Conservation (phyloP, 192 early-diverging fungal species). For the Phlyctochytrium arcticum region DNA sequence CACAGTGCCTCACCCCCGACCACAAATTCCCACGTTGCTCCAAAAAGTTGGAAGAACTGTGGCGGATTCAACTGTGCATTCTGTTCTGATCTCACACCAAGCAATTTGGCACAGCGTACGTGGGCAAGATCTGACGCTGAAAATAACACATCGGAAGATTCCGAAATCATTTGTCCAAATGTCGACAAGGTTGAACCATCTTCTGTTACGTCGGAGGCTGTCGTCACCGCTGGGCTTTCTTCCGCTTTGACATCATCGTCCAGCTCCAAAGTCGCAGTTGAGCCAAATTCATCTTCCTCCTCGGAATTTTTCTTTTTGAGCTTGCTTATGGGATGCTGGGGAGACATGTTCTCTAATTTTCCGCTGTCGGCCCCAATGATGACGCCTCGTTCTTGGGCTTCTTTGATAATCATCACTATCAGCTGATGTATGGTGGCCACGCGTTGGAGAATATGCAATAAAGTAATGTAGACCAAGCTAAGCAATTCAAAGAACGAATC, state of each 20-base stretch:
- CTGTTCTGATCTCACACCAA: slow-evolving; percentile 84
- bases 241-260: neutral
- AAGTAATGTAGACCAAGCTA: slow-evolving; percentile 66
- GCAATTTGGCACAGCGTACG: slow-evolving; percentile 79
- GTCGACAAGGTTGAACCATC: slow-evolving; percentile 16
- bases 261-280: slow-evolving; percentile 1
- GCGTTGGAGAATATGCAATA: slow-evolving; percentile 71
- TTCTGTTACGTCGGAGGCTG: neutral
- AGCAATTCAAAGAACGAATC: slow-evolving; percentile 79
- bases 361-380: slow-evolving; percentile 35
- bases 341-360: slow-evolving; percentile 18
- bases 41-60: slow-evolving; percentile 83
- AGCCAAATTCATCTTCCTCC: slow-evolving; percentile 48
- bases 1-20: slow-evolving; percentile 70
- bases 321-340: slow-evolving; percentile 10
- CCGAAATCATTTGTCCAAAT: slow-evolving; percentile 55
- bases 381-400: slow-evolving; percentile 48
- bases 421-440: slow-evolving; percentile 68
- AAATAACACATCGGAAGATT: slow-evolving; percentile 71
- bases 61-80: slow-evolving; percentile 81
- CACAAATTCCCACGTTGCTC: slow-evolving; percentile 80
- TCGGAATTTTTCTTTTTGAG: slow-evolving; percentile 24
- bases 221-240: neutral
- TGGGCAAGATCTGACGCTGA: slow-evolving; percentile 83
- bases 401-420: slow-evolving; percentile 59